These are phyloP conservation scores for Passiflora organensis DNA, from an alignment of 345 rosid genomes.

Conservation along the genomic window DNA sequence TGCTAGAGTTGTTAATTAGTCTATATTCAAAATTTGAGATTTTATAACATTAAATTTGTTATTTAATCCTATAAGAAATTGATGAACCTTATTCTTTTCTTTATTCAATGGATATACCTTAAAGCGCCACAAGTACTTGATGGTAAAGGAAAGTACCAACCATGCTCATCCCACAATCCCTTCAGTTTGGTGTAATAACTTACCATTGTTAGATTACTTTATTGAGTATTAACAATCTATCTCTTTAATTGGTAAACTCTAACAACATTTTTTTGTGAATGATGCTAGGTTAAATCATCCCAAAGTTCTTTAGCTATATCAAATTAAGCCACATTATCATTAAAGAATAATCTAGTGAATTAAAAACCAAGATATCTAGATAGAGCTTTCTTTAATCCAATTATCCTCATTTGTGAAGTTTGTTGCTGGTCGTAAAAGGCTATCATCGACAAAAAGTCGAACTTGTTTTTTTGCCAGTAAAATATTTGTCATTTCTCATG, in stretches of 20 bases:
- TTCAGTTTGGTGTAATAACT: not conserved
- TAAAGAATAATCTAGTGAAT: not conserved
- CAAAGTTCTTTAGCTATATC: not conserved
- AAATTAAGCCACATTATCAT: not conserved
- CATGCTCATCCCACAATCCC: not conserved
- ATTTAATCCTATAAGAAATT: not conserved
- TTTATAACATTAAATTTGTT: not conserved
- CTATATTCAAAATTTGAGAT: not conserved
- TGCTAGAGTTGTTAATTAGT: no score
- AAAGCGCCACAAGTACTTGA: not conserved
- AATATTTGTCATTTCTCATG: not conserved
- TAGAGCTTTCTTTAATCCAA: not conserved
- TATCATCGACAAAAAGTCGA: not conserved
- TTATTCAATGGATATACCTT: not conserved
- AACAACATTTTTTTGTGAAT: not conserved
- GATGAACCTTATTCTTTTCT: not conserved
- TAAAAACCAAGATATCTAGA: not conserved
- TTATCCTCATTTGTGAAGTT: rapidly evolving
- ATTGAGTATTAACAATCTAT: not conserved
- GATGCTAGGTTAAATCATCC: not conserved
- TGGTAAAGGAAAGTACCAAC: not conserved
- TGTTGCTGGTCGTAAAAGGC: not conserved
- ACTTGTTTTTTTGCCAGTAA: not conserved
- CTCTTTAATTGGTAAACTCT: not conserved
- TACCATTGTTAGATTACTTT: not conserved